These are phyloP conservation scores for Malus hybrid DNA, from an alignment of 331 rosid species.

Conservation along the genomic window DNA sequence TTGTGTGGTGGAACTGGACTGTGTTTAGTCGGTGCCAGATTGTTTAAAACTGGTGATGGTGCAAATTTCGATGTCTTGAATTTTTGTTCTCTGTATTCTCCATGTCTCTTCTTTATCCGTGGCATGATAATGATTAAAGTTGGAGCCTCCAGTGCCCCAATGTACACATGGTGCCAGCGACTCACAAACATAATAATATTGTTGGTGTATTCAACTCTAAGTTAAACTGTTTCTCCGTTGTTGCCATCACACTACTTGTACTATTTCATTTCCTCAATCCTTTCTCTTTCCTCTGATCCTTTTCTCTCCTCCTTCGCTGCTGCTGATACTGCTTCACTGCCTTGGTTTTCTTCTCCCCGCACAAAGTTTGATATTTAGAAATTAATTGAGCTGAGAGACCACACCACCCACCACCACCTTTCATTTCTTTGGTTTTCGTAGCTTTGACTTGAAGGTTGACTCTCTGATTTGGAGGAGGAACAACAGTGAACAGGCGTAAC, in stretches of 20 bases:
- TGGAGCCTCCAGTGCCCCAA: constrained; percentile 42
- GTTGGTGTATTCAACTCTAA: too few species aligned
- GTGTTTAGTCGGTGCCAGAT: constrained; percentile 5
- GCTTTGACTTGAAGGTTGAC: too few species aligned
- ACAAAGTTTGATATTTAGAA: not conserved
- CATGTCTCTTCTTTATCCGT: constrained; percentile 51
- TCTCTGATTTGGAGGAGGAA: too few species aligned
- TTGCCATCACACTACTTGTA: too few species aligned
- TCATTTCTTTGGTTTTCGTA: too few species aligned
- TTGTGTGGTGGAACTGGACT: constrained; percentile 10
- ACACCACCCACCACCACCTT: too few species aligned
- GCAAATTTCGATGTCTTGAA: constrained; percentile 23
- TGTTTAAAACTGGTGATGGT: constrained; percentile 27
- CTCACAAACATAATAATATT: constrained; percentile 67
- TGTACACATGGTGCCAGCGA: constrained; percentile 54
- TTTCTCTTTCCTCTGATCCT: not conserved
- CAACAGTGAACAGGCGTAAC: not conserved
- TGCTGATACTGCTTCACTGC: not conserved
- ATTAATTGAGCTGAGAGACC: not conserved
- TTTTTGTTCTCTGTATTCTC: constrained; percentile 35
- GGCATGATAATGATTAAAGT: constrained; percentile 64
- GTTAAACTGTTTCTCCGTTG: too few species aligned
- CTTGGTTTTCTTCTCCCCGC: constrained; percentile 13
- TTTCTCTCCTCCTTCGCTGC: not conserved
- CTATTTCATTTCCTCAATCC: constrained; percentile 1